Base-by-base conservation (phyloP, 176 grass and related monocot species). In the Eremochloa ophiuroides region DNA sequence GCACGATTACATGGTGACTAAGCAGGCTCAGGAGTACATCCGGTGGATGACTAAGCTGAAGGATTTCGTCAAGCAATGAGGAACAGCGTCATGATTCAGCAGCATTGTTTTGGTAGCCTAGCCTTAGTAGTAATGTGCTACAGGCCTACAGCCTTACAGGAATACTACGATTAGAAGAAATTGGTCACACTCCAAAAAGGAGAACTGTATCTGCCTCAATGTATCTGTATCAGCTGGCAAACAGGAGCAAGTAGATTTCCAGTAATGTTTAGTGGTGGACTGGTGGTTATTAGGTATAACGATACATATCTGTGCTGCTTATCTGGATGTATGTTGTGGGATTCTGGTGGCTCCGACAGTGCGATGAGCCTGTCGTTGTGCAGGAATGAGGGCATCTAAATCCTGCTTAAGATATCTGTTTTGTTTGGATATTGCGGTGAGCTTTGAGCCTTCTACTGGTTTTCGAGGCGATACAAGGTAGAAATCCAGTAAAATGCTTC, bases 1-100 rank as follows among this genome's bases (percentile, higher is more conserved):
- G 91, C 93, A 99, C 2, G 87, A 95, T 9, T 99, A 91, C 86
- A 93, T 99, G 93, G 88, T 95, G 30, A 95, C 92, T 65, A 99
- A 99, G 75, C 92, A 95, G 51, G 84, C 90, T 66, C 74, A 90
- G 56, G 93, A 95, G 88, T 98, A 98, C 40, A 76, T 98, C 44
- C 48, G 84, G 73, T 98, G 93, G 96, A 83, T 95, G 79, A 90
- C 70, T 55, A 98, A 91, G 83, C 76, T 98, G 76, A 98, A 98
- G 88, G 85, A 87, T 13, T 88, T 95, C 26, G 69, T 99, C 65
- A 20, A 40, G 37, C 87, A 91, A 66, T 91, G 63, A 87, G 46
- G 34, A 69, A 55, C 63, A 25, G 16, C 28, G 29, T 18, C 48
- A 20, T 53, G 43, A 42, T 33, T 26, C 5, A 41, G n/a, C 77